Evolutionary conservation across 129 eudicot genomes (phyloP).

Genomic region (Flaveria robusta): DNA sequence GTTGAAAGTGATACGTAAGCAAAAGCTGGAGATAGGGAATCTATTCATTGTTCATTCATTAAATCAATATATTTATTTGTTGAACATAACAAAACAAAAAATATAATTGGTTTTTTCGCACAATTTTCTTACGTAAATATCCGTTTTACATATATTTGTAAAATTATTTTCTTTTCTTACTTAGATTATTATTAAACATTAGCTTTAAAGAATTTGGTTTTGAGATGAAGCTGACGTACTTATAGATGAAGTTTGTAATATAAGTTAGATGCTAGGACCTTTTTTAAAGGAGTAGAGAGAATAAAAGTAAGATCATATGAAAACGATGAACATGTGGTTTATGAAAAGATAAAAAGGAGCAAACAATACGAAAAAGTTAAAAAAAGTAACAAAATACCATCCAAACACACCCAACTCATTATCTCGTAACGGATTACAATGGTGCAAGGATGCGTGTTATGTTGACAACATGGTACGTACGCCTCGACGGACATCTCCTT

Average conservation of each 20-base stretch:
- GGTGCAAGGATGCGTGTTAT: too few species aligned
- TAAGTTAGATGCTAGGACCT: background rate
- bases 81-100: background rate
- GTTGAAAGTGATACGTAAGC: background rate
- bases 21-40: slow-evolving; percentile 22
- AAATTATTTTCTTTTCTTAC: background rate
- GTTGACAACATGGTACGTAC: too few species aligned
- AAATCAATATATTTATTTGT: background rate
- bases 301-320: background rate
- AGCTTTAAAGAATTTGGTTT: background rate
- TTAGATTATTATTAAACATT: background rate
- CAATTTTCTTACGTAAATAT: too few species aligned
- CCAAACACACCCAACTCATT: background rate
- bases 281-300: slow-evolving; percentile 1
- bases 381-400: background rate
- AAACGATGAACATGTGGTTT: background rate
- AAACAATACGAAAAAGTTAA: background rate
- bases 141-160: too few species aligned
- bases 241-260: background rate
- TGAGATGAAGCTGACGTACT: background rate
- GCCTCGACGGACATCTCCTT: too few species aligned
- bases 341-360: background rate
- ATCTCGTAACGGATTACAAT: background rate
- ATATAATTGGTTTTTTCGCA: background rate
- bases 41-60: slow-evolving; percentile 2